Evolutionary conservation across 768 basidiomycete genomes (phyloP).

Genomic region (Amanita subjunquillea): DNA sequence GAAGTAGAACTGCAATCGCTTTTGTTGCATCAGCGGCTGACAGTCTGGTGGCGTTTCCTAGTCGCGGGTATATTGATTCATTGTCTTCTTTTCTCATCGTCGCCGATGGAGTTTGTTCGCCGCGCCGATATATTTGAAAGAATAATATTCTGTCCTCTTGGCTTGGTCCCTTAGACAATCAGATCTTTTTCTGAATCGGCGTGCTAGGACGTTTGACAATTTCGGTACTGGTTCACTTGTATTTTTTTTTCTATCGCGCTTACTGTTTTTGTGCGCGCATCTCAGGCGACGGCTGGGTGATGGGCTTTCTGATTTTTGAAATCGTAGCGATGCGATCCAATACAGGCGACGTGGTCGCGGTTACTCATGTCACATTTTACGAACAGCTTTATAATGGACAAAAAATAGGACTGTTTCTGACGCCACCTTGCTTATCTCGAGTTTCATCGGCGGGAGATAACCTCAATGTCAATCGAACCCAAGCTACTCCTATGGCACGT

Average conservation of each 20-base stretch:
- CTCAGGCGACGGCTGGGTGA: neutral
- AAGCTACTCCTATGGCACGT: too few species aligned
- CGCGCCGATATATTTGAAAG: neutral
- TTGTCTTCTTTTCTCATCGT: neutral
- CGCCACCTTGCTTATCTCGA: too few species aligned
- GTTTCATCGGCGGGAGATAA: too few species aligned
- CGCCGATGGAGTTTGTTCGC: neutral
- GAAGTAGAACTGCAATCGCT: neutral
- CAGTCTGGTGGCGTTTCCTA: neutral
- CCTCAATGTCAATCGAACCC: too few species aligned
- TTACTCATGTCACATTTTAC: neutral
- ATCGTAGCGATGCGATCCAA: neutral
- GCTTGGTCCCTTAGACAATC: neutral
- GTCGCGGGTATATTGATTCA: neutral
- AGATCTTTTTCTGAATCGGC: neutral
- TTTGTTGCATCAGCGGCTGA: neutral
- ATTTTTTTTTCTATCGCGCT: too few species aligned
- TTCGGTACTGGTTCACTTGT: neutral
- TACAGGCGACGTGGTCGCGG: neutral
- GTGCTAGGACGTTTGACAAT: neutral
- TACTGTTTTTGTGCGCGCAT: too few species aligned
- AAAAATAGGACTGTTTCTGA: too few species aligned
- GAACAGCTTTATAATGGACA: too few species aligned
- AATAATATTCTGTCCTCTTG: neutral
- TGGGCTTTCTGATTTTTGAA: neutral